Evolutionary conservation across 257 asterid species (phyloP).

Genomic region (Penstemon barbatus): DNA sequence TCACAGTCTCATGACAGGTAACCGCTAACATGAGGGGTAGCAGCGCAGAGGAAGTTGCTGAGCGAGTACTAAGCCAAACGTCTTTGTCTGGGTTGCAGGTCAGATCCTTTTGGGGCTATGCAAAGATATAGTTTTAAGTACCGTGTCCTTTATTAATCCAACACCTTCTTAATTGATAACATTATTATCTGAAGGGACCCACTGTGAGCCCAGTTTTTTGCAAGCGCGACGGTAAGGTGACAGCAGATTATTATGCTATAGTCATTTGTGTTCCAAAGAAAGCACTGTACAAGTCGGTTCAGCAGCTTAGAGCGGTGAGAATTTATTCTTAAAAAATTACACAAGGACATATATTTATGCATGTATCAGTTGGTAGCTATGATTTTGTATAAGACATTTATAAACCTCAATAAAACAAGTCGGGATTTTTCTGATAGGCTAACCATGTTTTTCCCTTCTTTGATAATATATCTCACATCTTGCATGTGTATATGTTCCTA

Average conservation of each 20-base stretch:
- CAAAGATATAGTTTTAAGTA: neutral
- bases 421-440: neutral
- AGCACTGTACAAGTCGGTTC: constrained; percentile 84
- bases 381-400: constrained; percentile 5
- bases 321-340: constrained; percentile 9
- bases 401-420: constrained; percentile 5
- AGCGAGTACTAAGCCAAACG: constrained; percentile 72
- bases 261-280: constrained; percentile 93
- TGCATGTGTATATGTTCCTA: neutral
- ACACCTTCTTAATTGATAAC: constrained; percentile 14
- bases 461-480: constrained; percentile 14
- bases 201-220: constrained; percentile 85
- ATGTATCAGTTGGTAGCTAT: constrained; percentile 12
- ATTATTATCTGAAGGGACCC: constrained; percentile 70
- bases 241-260: constrained; percentile 74
- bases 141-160: neutral
- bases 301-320: constrained; percentile 92
- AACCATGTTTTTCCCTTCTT: neutral
- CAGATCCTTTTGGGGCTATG: constrained; percentile 7
- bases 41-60: constrained; percentile 93
- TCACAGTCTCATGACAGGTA: constrained; percentile 50
- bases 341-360: constrained; percentile 13
- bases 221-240: constrained; percentile 58
- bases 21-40: constrained; percentile 97
- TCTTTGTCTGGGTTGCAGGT: constrained; percentile 96